These are phyloP conservation scores for Senna tora DNA, from an alignment of 306 rosid genomes.

Conservation along the genomic window DNA sequence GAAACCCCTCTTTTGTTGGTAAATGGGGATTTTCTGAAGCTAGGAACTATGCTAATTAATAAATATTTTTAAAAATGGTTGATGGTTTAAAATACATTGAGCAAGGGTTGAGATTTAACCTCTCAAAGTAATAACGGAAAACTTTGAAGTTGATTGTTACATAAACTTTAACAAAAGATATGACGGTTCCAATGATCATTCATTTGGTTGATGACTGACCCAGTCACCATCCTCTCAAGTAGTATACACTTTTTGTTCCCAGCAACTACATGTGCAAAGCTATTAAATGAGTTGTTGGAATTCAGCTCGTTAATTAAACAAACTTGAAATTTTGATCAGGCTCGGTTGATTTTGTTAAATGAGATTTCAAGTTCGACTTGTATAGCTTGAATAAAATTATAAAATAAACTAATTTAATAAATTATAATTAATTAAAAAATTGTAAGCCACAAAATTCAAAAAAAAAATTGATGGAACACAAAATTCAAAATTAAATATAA, in stretches of 20 bases:
- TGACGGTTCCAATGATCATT: not conserved
- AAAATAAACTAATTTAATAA: no score
- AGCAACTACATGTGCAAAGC: no score
- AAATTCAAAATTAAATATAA: no score
- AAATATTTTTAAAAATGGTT: not conserved
- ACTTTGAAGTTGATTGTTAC: not conserved
- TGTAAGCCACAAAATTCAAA: no score
- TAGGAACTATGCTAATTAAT: constrained; percentile 6
- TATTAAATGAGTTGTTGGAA: no score
- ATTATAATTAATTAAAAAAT: no score
- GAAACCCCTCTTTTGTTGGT: not conserved
- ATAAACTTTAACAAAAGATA: not conserved
- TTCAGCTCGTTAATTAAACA: no score
- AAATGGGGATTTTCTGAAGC: not conserved
- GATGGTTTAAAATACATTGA: not conserved
- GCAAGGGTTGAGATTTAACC: not conserved
- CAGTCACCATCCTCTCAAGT: not conserved
- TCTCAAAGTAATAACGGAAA: not conserved
- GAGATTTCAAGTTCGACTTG: no score
- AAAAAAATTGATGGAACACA: no score
- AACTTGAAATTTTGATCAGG: no score
- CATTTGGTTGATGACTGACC: not conserved
- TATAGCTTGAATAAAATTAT: no score
- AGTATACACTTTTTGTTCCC: not conserved
- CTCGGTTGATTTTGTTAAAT: no score